phyloP scores from a whole-genome alignment of 371 early-diverging fungal genomes.

The Circinella minor region DNA sequence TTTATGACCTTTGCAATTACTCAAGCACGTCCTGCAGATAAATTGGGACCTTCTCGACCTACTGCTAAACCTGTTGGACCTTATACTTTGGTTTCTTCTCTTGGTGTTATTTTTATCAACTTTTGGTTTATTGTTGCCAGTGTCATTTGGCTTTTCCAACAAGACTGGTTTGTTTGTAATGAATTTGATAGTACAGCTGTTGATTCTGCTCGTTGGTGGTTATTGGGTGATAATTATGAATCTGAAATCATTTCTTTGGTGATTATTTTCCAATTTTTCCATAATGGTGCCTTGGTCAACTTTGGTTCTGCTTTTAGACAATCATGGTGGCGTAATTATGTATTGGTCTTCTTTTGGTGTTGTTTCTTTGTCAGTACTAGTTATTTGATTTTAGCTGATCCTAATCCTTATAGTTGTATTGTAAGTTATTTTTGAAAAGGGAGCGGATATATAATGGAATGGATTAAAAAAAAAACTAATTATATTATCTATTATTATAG shows the following conservation, averaged over 20 bases:
- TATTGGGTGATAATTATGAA: conserved; percentile 82
- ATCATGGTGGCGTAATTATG: conserved; percentile 65
- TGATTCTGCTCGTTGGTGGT: conserved; percentile 77
- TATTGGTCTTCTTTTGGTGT: conserved; percentile 58
- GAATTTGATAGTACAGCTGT: conserved; percentile 69
- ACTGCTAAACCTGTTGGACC: conserved; percentile 76
- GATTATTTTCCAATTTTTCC: conserved; percentile 64
- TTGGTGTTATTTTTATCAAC: conserved; percentile 73
- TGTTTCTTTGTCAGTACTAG: conserved; percentile 61
- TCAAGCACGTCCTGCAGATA: conserved; percentile 56
- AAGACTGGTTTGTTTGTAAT: conserved; percentile 71
- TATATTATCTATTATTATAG: neutral
- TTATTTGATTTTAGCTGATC: conserved; percentile 70
- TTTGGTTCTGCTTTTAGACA: conserved; percentile 68
- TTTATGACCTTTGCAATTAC: conserved; percentile 73
- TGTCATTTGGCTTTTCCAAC: conserved; percentile 58
- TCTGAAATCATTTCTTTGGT: conserved; percentile 60
- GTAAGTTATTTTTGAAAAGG: conserved; percentile 39
- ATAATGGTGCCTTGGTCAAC: conserved; percentile 67
- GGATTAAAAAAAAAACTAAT: neutral
- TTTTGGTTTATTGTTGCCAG: conserved; percentile 55
- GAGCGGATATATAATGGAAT: neutral
- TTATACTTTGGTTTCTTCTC: conserved; percentile 68
- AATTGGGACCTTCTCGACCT: conserved; percentile 64
- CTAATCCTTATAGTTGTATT: conserved; percentile 70